Conservation (phyloP, 164 flowering plant genomes). For the Umbellularia californica region DNA sequence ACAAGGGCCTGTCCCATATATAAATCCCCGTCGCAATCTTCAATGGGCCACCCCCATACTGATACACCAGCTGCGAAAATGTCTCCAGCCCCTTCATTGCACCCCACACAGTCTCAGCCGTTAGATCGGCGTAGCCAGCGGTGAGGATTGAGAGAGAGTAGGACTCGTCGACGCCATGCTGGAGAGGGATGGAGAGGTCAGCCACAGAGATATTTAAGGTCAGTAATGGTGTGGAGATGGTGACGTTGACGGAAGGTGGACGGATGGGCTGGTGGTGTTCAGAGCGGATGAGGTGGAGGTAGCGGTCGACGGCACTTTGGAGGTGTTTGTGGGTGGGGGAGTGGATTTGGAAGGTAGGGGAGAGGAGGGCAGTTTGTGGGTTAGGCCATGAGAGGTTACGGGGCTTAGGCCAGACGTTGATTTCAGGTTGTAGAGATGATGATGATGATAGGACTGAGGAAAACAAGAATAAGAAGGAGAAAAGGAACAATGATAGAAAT, state of each 20-base stretch:
- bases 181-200: constrained; percentile 39
- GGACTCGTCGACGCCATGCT: constrained; percentile 59
- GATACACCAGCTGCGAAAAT: constrained; percentile 82
- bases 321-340: constrained; percentile 45
- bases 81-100: constrained; percentile 92
- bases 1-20: constrained; percentile 60
- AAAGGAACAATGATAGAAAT: background rate
- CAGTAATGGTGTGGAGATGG: constrained; percentile 22
- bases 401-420: constrained; percentile 83
- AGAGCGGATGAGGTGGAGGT: constrained; percentile 33
- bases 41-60: constrained; percentile 16
- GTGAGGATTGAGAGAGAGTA: constrained; percentile 49
- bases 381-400: constrained; percentile 41
- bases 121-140: constrained; percentile 34
- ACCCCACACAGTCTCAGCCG: constrained; percentile 69
- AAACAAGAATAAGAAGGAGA: background rate
- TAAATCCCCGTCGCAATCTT: constrained; percentile 42
- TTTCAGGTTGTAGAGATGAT: constrained; percentile 15
- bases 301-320: constrained; percentile 39
- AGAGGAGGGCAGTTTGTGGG: constrained; percentile 37
- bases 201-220: constrained; percentile 30
- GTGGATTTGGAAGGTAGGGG: constrained; percentile 42
- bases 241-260: constrained; percentile 24
- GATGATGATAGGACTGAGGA: constrained; percentile 2
- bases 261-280: constrained; percentile 46